phyloP scores from a whole-genome alignment of 805 yeast species.

The Zygoascus bituminiphila region DNA sequence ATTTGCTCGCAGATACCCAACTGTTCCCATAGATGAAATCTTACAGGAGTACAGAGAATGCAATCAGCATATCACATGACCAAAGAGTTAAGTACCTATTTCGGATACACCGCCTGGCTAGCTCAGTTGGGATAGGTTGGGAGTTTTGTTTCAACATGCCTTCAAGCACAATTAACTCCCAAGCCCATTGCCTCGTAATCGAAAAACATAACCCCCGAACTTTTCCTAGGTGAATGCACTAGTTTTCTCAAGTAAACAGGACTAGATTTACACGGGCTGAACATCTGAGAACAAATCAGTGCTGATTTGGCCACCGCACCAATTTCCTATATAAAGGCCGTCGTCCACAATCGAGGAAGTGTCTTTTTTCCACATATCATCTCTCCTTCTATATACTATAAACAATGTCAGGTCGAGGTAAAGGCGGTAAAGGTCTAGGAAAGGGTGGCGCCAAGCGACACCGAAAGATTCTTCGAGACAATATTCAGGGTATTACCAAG shows the following conservation, averaged over 20 bases:
- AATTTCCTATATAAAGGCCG: not conserved
- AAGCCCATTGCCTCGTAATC: not conserved
- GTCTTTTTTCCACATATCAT: not conserved
- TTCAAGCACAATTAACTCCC: not conserved
- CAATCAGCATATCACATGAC: too few species aligned
- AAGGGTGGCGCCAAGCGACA: slow-evolving; percentile 99
- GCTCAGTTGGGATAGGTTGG: too few species aligned
- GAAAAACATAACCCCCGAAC: not conserved
- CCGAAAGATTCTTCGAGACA: slow-evolving; percentile 98
- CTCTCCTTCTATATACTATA: not conserved
- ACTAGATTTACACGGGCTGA: not conserved
- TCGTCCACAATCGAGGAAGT: not conserved
- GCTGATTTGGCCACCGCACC: not conserved
- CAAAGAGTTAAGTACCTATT: too few species aligned
- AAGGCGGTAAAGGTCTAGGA: slow-evolving; percentile 99
- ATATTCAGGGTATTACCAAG: slow-evolving; percentile 99
- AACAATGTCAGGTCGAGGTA: slow-evolving; percentile 58
- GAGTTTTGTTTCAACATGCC: not conserved
- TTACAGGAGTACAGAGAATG: too few species aligned
- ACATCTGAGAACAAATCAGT: not conserved
- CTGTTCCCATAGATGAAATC: too few species aligned
- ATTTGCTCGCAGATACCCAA: too few species aligned
- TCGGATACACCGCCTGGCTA: too few species aligned
- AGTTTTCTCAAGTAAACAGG: not conserved
- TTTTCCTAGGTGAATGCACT: not conserved